Evolutionary conservation across 2,329 filamentous ascomycete genomes (phyloP), one percentile per base, ranked within the genome.

Genomic region (Xylariales sp.): DNA sequence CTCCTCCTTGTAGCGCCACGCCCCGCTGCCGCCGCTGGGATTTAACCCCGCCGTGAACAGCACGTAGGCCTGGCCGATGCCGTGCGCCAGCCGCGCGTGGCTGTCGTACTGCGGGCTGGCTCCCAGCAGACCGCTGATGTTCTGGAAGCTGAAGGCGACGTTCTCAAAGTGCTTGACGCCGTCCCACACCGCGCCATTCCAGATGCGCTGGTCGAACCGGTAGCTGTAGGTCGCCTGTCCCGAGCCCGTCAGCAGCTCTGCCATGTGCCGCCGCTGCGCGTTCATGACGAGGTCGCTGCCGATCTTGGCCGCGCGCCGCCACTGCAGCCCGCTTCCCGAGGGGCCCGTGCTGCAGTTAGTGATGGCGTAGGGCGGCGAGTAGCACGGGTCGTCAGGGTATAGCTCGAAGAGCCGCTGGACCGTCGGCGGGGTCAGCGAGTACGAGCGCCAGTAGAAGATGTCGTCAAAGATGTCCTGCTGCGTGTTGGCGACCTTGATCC

Each of bases 101-200:
- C 50, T 55, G 32, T 69, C 63, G 21, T 61, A 67, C 34, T 59
- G 43, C 1, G 69, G 68, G 16, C 67, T 59, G 0, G 69, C 62
- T 0, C 69, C 69, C n/a, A 73, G 51, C 17, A 64, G 42, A 0
- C 69, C 69, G 1, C 61, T 63, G 31, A 72, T 69, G 39, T 74
- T 73, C 48, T 73, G 67, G 49, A 74, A 73, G 43, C 61, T 67
- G 48, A 68, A 74, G 3, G 67, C 67, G 1, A 54, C 69, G 33
- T 74, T 72, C 46, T 62, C 60, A 37, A 72, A 72, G 43, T 74
- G 70, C 40, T 62, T 61, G 14, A 66, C 61, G 3, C 66, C 68
- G 6, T 61, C 59, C 42, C 63, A 61, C 12, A 58, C 56, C 3
- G 49, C 46, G 6, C 62, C 57, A 42, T 65, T 62, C 57, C 66